Percentiles rank a stretch among this genome's conserved stretches.
Evolutionary conservation across 345 rosid genomes (phyloP).

Genomic region (Bruguiera sexangula): DNA sequence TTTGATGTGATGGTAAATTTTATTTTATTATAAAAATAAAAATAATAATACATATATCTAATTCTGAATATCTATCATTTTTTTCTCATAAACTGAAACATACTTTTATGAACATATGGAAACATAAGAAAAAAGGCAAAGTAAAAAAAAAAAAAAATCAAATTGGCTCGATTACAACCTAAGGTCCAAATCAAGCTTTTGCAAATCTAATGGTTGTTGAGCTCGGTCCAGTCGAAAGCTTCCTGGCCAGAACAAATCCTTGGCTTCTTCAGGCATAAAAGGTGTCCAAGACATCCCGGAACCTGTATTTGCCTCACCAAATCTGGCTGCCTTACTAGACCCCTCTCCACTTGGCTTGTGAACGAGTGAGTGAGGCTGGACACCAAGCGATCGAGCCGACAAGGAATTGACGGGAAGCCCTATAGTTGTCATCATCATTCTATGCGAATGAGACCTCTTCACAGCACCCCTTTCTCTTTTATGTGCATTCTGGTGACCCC

Average conservation of each 20-base stretch:
- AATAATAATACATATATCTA: too few relatives aligned
- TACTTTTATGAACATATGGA: not conserved
- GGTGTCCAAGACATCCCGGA: slow-evolving; percentile 24
- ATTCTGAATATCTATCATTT: too few relatives aligned
- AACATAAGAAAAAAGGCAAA: not conserved
- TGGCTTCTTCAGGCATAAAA: slow-evolving; percentile 20
- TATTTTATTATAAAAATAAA: too few relatives aligned
- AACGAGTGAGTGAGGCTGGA: slow-evolving; percentile 42
- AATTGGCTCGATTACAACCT: slow-evolving; percentile 22
- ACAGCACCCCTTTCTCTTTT: slow-evolving; percentile 44
- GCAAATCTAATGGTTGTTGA: slow-evolving; percentile 21
- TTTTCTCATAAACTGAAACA: not conserved
- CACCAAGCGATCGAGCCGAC: slow-evolving; percentile 31
- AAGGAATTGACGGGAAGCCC: slow-evolving; percentile 21
- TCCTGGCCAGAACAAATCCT: slow-evolving; percentile 41
- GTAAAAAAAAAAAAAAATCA: not conserved
- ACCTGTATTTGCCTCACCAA: slow-evolving; percentile 18
- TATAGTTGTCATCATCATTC: slow-evolving; percentile 30
- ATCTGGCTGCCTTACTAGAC: slow-evolving; percentile 18
- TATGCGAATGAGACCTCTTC: slow-evolving; percentile 33
- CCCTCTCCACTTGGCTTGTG: slow-evolving; percentile 35
- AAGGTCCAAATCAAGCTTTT: slow-evolving; percentile 40
- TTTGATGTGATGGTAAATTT: too few relatives aligned
- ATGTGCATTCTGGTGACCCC: slow-evolving; percentile 56
- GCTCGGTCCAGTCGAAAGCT: slow-evolving; percentile 30